Evolutionary conservation across 1,139 yeast genomes (phyloP), one percentile per base, ranked within the genome.

Genomic region (Ogataea hybrid): DNA sequence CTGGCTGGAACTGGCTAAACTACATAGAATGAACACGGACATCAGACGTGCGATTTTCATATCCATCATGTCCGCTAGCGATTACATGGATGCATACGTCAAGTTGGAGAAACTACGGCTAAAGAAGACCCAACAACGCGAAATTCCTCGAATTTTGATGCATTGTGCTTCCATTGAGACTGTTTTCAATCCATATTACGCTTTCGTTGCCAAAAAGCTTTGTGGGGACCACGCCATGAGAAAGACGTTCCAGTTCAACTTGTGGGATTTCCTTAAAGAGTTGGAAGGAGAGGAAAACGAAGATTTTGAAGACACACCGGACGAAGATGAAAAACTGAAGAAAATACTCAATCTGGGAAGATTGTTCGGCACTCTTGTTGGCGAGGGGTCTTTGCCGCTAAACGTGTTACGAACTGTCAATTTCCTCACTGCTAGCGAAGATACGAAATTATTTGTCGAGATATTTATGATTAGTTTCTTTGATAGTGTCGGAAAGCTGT

Each of bases 21-120:
- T 79, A 33, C 96, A 89, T 58, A 70, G 97, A 50, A 90, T 94
- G 95, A 92, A 94, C 61, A 92, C 97, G 0, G 97, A 90, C 60
- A 77, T 92, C 32, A 80, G 98, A 66, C 76, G 96, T 47, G 97
- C 97, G 1, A 81, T 94, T 11, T 94, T 92, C 57, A 80, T 94
- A 25, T 87, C 96, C 22, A 80, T 94, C 11, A 89, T 92, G 96
- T 88, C 97, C 7, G 95, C 96, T 2, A 84, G 83, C 52, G 98
- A 94, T 63, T 94, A 79, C 53, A 71, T 87, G 54, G 97, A 94
- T 63, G 95, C 97, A 0, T 79, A 81, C 49, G 79, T 86, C 14
- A 84, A 88, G 50, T 61, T 94, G 34, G 94, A 88, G 56, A 89
- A 89, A 55, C 65, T 94, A 42, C 76, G 81, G 23, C 70, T 94